Base-by-base conservation (phyloP, 768 basidiomycete species). In the Guyanaporus albipodus region DNA sequence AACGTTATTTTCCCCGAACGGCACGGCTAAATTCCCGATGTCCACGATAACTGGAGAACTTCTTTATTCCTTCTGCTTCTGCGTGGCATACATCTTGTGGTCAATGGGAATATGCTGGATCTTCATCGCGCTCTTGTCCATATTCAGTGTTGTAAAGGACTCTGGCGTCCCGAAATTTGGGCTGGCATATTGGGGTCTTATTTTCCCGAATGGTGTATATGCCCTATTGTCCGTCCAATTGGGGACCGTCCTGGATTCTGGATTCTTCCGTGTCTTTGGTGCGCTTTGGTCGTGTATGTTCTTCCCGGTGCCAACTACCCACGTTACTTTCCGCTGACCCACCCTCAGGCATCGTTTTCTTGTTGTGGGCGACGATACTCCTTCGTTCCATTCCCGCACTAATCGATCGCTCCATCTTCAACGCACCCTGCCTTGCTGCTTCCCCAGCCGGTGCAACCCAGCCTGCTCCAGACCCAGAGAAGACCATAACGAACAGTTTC, bases 141-240 rank as follows among this genome's bases (percentile, higher is more conserved):
- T 78, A 22, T 58, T 62, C 44, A 61, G 57, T 28, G 66, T 69
- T 17, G 11, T 63, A 15, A 64, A 49, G 45, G 51, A 61, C 34
- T 54, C 67, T n/a, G 53, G 56, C n/a, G 46, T 11, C 14, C 58
- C 78, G 6, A 66, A 67, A 0, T 79, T 80, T 51, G 63, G 70
- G 7, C 52, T 80, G 47, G 67, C 69, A 0, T 78, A 75, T 56
- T 80, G 79, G 78, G 79, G 77, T 5, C 64, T 74, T 15, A 66
- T 80, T 50, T 81, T 80, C 68, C 79, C 79, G 19, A 77, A 74
- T 58, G 79, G 70, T 6, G 76, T 77, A 4, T 79, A 73, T 54
- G 70, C 74, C 9, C 50, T 79, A 12, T 66, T 77, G 21, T 74
- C 74, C 1, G 70, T 79, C 14, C 70, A 78, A 52, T 62, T 83